A percentile compares a stretch with the other conserved stretches of the same genome.
Conservation (phyloP, 768 basidiomycete species). For the Leccinum longicurvipes region DNA sequence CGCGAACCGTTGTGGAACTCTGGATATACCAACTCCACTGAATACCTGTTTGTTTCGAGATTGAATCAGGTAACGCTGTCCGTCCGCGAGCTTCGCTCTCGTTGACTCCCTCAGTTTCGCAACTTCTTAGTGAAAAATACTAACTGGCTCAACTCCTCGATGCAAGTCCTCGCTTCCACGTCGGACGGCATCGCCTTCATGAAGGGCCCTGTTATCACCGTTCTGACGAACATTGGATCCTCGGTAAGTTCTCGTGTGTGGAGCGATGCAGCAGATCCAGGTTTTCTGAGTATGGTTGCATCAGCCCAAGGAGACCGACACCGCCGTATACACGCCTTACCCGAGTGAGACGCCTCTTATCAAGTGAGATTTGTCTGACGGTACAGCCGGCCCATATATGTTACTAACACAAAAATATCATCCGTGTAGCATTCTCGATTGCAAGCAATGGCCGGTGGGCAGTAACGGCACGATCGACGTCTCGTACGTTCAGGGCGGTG, state of each 20-base stretch:
- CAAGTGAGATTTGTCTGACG: constrained; percentile 43
- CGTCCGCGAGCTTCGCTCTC: not conserved
- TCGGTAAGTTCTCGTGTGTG: constrained; percentile 42
- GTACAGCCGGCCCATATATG: not conserved
- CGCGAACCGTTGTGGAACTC: constrained; percentile 66
- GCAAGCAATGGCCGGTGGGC: constrained; percentile 65
- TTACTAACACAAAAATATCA: not conserved
- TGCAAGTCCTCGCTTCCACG: constrained; percentile 48
- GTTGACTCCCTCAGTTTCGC: not conserved
- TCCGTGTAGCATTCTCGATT: constrained; percentile 52
- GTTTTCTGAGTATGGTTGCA: not conserved
- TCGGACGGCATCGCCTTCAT: constrained; percentile 56
- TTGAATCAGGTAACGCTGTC: not conserved
- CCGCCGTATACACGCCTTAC: constrained; percentile 57
- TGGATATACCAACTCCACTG: constrained; percentile 62
- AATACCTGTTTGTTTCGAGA: constrained; percentile 51
- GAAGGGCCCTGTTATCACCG: constrained; percentile 58
- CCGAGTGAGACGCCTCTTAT: constrained; percentile 44
- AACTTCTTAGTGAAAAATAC: constrained; percentile 41
- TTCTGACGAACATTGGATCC: constrained; percentile 72
- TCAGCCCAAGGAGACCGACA: constrained; percentile 52
- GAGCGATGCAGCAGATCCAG: not conserved
- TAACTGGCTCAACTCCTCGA: constrained; percentile 50
- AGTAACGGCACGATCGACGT: constrained; percentile 59
- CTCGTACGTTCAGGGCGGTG: constrained; percentile 62